Percentiles rank a stretch among this genome's conserved stretches.
Conservation (phyloP, 306 rosid species). For the Adenanthera pavonina region DNA sequence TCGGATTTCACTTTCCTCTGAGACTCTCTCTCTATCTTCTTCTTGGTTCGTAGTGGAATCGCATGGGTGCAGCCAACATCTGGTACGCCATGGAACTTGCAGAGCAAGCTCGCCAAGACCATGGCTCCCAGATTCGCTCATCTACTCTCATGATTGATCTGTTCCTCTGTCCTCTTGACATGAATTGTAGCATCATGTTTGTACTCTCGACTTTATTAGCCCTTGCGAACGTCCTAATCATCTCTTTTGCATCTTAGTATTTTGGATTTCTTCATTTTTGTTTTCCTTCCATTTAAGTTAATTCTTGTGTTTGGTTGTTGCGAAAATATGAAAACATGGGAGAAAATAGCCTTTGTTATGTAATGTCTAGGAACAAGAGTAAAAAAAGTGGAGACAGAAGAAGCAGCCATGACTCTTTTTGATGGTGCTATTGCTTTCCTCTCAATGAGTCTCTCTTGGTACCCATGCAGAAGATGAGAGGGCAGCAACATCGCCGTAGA, state of each 20-base stretch:
- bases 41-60: neutral
- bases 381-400: too few relatives aligned
- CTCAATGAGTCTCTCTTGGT: too few relatives aligned
- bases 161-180: slow-evolving; percentile 57
- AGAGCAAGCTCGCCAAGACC: slow-evolving; percentile 45
- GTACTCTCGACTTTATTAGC: slow-evolving; percentile 28
- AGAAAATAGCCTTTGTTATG: too few relatives aligned
- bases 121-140: slow-evolving; percentile 46
- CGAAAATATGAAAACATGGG: too few relatives aligned
- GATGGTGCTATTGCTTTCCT: too few relatives aligned
- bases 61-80: slow-evolving; percentile 60
- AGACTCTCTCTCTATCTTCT: too few relatives aligned
- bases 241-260: slow-evolving; percentile 8
- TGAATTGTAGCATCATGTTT: slow-evolving; percentile 63
- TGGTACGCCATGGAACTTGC: slow-evolving; percentile 72
- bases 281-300: neutral
- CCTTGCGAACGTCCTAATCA: slow-evolving; percentile 18
- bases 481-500: too few relatives aligned
- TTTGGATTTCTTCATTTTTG: slow-evolving; percentile 3
- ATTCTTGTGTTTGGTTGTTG: neutral
- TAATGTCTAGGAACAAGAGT: too few relatives aligned
- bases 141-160: slow-evolving; percentile 70
- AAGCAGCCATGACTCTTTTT: too few relatives aligned
- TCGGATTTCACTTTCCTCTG: too few relatives aligned
- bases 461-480: too few relatives aligned